Evolutionary conservation across 805 yeast species (phyloP), one percentile per base, ranked within the genome.

Genomic region (Metschnikowia chrysomelidarum): DNA sequence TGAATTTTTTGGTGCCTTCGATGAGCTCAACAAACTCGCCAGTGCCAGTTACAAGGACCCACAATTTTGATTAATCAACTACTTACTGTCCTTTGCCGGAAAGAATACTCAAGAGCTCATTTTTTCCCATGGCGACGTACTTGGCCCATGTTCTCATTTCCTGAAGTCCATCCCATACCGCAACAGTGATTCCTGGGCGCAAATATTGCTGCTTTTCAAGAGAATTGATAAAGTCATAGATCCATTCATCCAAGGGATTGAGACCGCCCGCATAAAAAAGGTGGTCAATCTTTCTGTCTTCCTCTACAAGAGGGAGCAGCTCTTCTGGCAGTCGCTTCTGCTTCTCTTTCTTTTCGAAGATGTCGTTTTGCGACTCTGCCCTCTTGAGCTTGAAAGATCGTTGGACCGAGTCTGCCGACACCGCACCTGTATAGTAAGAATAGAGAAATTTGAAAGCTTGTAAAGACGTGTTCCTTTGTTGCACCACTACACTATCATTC

Each of bases 401-500:
- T 2, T 54, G 41, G 22, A 62, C 46, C 1, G 41, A 32, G 7
- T 45, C 51, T 3, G 46, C 30, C 8, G 51, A 40, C 14, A 46
- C 26, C 12, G 41, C 43, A 4, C 41, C 38, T 20, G 60, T 56
- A 34, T 64, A 63, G 37, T 54, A 59, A 2, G 61, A 44, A 33
- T 78, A 54, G 32, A 84, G 59, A 45, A 74, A 76, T 7, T 72
- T 64, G 27, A 82, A 57, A 0, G 88, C 80, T 34, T 76, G 71
- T 20, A 74, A 50, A 1, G 81, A 64, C 33, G 82, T 61, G 36
- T 79, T 76, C 26, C 70, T 64, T 46, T 82, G 81, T 53, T 86
- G 89, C 11, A 88, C 80, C 30, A 82, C 77, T 6, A 88, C 80
- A 27, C 79, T 75, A 44, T 78, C 76, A 41, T 78, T 74, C 38